Conservation (phyloP, 2,329 filamentous ascomycete genomes). For the Onygena corvina region DNA sequence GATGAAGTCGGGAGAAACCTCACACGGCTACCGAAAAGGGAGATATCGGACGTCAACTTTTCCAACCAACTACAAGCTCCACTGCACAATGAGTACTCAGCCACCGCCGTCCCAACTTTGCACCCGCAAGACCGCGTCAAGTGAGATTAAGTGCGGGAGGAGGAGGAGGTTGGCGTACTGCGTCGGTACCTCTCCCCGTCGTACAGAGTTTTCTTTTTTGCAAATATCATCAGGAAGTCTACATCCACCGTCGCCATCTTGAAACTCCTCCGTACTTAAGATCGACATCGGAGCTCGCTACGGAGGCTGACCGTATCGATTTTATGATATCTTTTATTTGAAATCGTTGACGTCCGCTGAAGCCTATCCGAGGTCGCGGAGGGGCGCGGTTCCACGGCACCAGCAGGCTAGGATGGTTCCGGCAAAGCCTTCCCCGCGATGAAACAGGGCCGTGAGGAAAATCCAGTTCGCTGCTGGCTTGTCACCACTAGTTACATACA, state of each 20-base stretch:
- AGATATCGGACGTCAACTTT: not conserved
- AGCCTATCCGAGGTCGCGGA: not conserved
- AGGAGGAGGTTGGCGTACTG: too few relatives aligned
- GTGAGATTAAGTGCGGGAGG: too few relatives aligned
- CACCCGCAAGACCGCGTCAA: too few relatives aligned
- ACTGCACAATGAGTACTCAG: too few relatives aligned
- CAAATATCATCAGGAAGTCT: not conserved
- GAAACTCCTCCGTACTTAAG: too few relatives aligned
- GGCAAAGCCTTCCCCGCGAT: not conserved
- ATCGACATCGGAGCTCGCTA: slow-evolving; percentile 2
- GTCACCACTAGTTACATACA: too few relatives aligned
- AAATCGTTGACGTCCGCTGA: not conserved
- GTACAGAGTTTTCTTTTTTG: not conserved
- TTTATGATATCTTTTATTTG: not conserved
- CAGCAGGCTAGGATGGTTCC: not conserved
- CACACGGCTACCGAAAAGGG: not conserved
- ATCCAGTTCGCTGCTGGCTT: too few relatives aligned
- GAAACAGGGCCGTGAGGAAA: slow-evolving; percentile 5
- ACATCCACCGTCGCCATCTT: not conserved
- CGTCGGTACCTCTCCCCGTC: too few relatives aligned
- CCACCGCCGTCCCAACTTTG: too few relatives aligned
- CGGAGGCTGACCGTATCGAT: not conserved
- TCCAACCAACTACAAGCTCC: not conserved
- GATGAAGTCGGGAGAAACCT: not conserved
- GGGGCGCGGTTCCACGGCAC: not conserved